These are phyloP conservation scores for Malus hybrid DNA, from an alignment of 331 rosid species.

Conservation along the genomic window DNA sequence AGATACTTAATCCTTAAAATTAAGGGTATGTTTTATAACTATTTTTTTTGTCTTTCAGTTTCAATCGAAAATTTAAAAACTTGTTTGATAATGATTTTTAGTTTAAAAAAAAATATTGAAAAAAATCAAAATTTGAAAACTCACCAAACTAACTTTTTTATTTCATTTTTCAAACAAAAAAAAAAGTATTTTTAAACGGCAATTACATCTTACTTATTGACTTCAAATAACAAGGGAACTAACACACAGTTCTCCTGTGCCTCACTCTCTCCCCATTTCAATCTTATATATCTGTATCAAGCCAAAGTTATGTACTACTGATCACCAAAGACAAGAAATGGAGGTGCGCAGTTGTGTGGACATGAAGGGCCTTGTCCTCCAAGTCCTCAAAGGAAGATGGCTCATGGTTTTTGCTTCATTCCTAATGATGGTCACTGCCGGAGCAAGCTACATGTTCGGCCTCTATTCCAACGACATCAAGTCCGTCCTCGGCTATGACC, in stretches of 20 bases:
- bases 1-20: too few species aligned
- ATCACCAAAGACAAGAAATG: not conserved
- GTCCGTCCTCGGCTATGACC: slow-evolving; percentile 26
- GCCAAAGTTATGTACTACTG: not conserved
- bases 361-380: slow-evolving; percentile 9
- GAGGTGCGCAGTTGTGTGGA: not conserved
- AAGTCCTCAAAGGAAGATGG: slow-evolving; percentile 25
- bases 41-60: not conserved
- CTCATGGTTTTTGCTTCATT: slow-evolving; percentile 30
- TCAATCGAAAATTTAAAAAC: too few species aligned
- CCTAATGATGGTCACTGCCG: slow-evolving; percentile 30
- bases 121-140: too few species aligned
- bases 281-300: not conserved
- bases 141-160: too few species aligned
- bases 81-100: too few species aligned
- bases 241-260: not conserved
- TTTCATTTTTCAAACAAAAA: too few species aligned
- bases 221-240: not conserved
- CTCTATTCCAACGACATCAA: slow-evolving; percentile 30
- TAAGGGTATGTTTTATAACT: too few species aligned
- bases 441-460: slow-evolving; percentile 29
- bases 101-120: too few species aligned
- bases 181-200: not conserved
- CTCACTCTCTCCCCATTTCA: not conserved
- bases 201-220: not conserved